A percentile compares a stretch with the other conserved stretches of the same genome.
Conservation (phyloP, 2,329 filamentous ascomycete genomes). For the Fusarium verrucosum region DNA sequence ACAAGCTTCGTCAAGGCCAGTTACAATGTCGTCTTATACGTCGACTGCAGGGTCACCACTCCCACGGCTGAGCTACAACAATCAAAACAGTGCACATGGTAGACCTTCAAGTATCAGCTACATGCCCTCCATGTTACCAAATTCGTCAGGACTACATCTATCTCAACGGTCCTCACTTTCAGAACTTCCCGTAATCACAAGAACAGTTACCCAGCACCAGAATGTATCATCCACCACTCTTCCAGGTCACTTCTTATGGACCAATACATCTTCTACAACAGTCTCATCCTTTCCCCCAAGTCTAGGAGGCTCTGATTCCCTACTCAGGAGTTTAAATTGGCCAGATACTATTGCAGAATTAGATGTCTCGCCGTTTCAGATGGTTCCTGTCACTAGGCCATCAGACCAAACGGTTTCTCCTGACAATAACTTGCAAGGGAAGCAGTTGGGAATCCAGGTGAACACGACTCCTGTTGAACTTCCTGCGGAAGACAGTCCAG, state of each 20-base stretch:
- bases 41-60: not conserved
- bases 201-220: not conserved
- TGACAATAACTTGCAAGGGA: not conserved
- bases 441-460: conserved; percentile 10
- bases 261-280: conserved; percentile 17
- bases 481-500: not conserved
- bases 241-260: conserved; percentile 16
- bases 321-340: too few relatives aligned
- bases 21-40: not conserved
- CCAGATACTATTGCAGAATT: not conserved
- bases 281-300: not conserved
- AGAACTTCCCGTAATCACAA: not conserved
- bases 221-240: not conserved
- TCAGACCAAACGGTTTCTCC: too few relatives aligned
- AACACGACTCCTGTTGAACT: conserved; percentile 24
- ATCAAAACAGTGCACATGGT: too few relatives aligned
- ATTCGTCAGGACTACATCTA: not conserved
- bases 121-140: not conserved
- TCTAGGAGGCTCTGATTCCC: too few relatives aligned
- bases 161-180: not conserved
- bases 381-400: not conserved
- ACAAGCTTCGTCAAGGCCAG: not conserved
- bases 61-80: too few relatives aligned
- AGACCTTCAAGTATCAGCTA: not conserved
- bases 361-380: conserved; percentile 15